phyloP scores from a whole-genome alignment of 1,284 basidiomycete genomes.

The Boletus sp. region DNA sequence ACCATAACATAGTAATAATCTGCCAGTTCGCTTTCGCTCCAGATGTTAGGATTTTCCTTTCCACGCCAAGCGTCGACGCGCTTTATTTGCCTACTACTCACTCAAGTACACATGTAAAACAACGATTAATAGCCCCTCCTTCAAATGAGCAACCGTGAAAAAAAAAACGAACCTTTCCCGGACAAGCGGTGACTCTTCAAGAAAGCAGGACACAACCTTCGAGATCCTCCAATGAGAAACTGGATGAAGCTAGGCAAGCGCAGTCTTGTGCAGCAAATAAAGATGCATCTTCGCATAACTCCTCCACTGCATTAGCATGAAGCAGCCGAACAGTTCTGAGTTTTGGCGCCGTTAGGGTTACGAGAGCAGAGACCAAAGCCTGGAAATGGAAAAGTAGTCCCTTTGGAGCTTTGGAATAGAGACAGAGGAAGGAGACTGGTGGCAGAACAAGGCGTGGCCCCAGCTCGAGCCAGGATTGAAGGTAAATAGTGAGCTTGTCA shows the following conservation, averaged over 20 bases:
- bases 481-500: constrained; percentile 25
- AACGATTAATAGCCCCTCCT: not conserved
- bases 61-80: too few relatives aligned
- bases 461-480: constrained; percentile 26
- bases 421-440: constrained; percentile 22
- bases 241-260: constrained; percentile 9
- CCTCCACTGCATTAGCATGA: constrained; percentile 13
- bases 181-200: not conserved
- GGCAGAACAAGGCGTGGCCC: constrained; percentile 21
- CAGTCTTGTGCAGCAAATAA: constrained; percentile 9
- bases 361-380: constrained; percentile 22
- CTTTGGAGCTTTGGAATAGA: constrained; percentile 21
- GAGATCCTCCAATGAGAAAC: constrained; percentile 25
- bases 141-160: not conserved
- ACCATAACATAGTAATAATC: too few relatives aligned
- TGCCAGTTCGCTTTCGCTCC: too few relatives aligned
- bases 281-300: constrained; percentile 10
- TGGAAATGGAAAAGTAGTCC: constrained; percentile 14
- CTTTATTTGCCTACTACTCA: not conserved
- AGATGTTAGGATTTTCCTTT: too few relatives aligned
- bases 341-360: constrained; percentile 23
- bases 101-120: constrained; percentile 1
- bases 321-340: constrained; percentile 23
- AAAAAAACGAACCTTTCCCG: not conserved
- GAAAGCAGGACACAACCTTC: constrained; percentile 19